Evolutionary conservation across 2,329 filamentous ascomycete genomes (phyloP), one percentile per base, ranked within the genome.

Genomic region (Fusarium nodosum): DNA sequence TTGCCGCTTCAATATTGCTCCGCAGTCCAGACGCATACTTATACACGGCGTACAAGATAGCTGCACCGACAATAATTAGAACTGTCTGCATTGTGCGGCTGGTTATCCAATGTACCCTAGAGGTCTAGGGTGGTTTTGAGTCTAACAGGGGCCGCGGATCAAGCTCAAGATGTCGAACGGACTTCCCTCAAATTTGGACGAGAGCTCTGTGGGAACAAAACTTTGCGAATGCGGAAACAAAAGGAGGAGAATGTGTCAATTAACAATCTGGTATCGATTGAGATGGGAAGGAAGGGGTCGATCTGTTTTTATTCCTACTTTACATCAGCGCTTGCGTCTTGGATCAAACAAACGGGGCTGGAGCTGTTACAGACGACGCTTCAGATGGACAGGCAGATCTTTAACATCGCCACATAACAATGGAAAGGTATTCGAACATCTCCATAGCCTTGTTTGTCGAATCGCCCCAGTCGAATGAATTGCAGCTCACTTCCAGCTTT

Each of bases 1-100:
- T 85, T 4, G 86, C 87, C 33, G 81, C 80, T 12, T 77, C 79
- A 52, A 88, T 82, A 64, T 87, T 86, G 53, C 71, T 74, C 41
- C 72, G 75, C 47, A 87, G 71, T n/a, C 79, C 77, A 3, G 74
- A 72, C 34, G 79, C 42, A 31, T 73, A 72, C 8, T 67, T 69
- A 67, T 78, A 80, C 22, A 78, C 51, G 38, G 63, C 69, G 56
- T 81, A 83, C 26, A 69, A 76, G 41, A 80, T 41, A n/a, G 74
- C 72, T 7, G 72, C 78, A 16, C 78, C 53, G 31, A 82, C 72
- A 33, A 80, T 60, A 51, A 28, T 20, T 16, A 79, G 65, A 20
- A 83, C 26, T 4, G 80, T 76, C 20, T 79, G 79, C 67, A 82
- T 75, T 78, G 80, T 60, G 16, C 7, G 8, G 12, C 42, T 7